Percentiles rank a stretch among this genome's conserved stretches.
phyloP scores from a whole-genome alignment of 768 basidiomycete genomes.

The Mrakia gelida region DNA sequence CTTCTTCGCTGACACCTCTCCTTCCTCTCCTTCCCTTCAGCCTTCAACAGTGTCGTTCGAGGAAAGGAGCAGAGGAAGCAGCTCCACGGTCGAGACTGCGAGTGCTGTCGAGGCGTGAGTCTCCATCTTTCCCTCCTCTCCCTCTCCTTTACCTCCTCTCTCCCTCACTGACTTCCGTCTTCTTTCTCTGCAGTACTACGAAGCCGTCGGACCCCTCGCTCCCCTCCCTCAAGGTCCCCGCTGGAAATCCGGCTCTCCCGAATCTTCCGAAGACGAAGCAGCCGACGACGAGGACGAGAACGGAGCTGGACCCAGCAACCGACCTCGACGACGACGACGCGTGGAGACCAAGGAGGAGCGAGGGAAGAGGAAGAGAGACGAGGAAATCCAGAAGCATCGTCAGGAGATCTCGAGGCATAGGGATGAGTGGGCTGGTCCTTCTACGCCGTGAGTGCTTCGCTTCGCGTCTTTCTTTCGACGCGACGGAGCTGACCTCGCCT shows the following conservation, averaged over 20 bases:
- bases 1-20: not conserved
- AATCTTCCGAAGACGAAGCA: not conserved
- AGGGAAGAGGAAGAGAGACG: conserved; percentile 33
- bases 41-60: conserved; percentile 71
- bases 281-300: not conserved
- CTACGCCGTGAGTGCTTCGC: conserved; percentile 77
- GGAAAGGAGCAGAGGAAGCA: conserved; percentile 58
- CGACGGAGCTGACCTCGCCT: not conserved
- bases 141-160: not conserved
- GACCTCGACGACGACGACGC: not conserved
- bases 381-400: conserved; percentile 35
- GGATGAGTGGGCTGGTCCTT: conserved; percentile 59
- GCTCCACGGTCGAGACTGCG: conserved; percentile 74
- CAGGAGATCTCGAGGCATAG: conserved; percentile 41
- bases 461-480: not conserved
- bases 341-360: not conserved
- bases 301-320: not conserved
- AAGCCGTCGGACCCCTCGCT: conserved; percentile 68
- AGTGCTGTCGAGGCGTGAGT: conserved; percentile 71
- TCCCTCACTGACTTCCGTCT: conserved; percentile 14
- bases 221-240: conserved; percentile 60
- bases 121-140: not conserved
- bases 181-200: conserved; percentile 60
- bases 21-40: not conserved
- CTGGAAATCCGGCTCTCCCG: conserved; percentile 61